Conservation (phyloP, 208 protist species). For the Trypanosoma theileri region DNA sequence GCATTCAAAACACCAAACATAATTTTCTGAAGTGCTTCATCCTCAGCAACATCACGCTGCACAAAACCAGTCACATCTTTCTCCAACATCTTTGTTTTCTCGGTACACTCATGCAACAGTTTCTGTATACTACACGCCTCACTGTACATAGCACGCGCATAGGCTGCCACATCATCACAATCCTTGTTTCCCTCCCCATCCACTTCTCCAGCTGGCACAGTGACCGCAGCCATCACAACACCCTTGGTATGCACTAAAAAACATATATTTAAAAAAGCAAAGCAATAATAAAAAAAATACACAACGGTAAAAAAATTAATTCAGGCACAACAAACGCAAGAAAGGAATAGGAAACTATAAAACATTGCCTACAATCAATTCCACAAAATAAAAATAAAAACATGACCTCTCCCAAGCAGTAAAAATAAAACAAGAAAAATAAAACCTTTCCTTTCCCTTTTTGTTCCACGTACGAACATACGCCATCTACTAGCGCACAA, state of each 20-base stretch:
- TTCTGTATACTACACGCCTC: constrained; percentile 39
- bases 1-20: constrained; percentile 20
- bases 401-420: too few species aligned
- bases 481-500: neutral
- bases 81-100: constrained; percentile 28
- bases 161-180: neutral
- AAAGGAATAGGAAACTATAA: too few species aligned
- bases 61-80: constrained; percentile 38
- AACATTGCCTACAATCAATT: too few species aligned
- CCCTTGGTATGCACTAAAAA: neutral
- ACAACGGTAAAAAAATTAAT: neutral
- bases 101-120: constrained; percentile 31
- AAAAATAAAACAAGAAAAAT: too few species aligned
- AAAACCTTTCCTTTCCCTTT: too few species aligned
- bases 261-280: constrained; percentile 1
- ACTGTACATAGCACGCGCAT: constrained; percentile 9
- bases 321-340: neutral
- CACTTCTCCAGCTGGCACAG: neutral
- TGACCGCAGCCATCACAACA: neutral
- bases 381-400: too few species aligned
- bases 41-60: constrained; percentile 35
- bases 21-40: constrained; percentile 26
- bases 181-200: neutral
- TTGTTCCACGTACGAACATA: neutral
- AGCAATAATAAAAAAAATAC: constrained; percentile 19